phyloP scores from a whole-genome alignment of 139 green algal species.

The Chlorella sp. region DNA sequence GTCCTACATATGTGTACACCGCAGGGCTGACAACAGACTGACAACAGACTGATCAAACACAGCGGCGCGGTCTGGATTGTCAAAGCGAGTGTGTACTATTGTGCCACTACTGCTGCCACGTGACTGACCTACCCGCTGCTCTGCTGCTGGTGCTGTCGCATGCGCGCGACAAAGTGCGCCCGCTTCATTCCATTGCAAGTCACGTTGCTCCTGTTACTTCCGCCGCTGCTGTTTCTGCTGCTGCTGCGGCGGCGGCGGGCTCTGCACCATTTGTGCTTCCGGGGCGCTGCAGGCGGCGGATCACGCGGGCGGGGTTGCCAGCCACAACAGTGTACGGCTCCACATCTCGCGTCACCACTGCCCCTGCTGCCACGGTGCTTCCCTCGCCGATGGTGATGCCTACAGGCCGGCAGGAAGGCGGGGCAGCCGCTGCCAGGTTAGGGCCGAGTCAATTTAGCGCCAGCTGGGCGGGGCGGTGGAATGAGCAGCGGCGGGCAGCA shows the following conservation, averaged over 20 bases:
- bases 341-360: constrained; percentile 72
- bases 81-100: too few relatives aligned
- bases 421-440: background rate
- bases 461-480: background rate
- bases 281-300: constrained; percentile 40
- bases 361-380: constrained; percentile 60
- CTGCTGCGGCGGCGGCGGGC: background rate
- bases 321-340: constrained; percentile 62
- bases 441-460: background rate
- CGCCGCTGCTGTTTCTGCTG: background rate
- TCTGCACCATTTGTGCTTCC: background rate
- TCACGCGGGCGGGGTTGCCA: constrained; percentile 65
- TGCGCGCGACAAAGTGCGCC: too few relatives aligned
- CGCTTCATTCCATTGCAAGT: too few relatives aligned
- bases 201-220: too few relatives aligned
- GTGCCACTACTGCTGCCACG: too few relatives aligned
- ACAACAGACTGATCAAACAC: too few relatives aligned
- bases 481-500: background rate
- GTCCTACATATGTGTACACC: too few relatives aligned
- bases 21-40: too few relatives aligned
- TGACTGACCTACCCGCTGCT: too few relatives aligned
- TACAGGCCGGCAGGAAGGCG: background rate
- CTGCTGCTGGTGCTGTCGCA: too few relatives aligned
- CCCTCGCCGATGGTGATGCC: constrained; percentile 64
- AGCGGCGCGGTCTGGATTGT: too few relatives aligned